Conservation (phyloP, 192 early-diverging fungal species). For the Paraglomus occultum region DNA sequence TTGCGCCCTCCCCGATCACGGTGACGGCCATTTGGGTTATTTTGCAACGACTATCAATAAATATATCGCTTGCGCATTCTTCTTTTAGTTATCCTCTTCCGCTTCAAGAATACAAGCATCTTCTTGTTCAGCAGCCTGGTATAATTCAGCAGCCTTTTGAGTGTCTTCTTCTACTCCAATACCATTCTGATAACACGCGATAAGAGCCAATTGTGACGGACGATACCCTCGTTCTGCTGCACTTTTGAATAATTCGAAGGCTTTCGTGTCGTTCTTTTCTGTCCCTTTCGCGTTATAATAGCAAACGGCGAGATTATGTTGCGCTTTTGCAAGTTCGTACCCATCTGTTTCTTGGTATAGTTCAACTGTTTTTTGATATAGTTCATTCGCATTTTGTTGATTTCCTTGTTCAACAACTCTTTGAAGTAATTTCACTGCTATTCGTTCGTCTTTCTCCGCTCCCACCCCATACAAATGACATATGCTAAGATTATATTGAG, state of each 20-base stretch:
- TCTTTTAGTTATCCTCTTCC: constrained; percentile 51
- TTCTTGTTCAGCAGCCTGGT: constrained; percentile 62
- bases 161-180: constrained; percentile 53
- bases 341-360: constrained; percentile 62
- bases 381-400: constrained; percentile 52
- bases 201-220: constrained; percentile 53
- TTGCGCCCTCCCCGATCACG: no score
- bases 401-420: constrained; percentile 54
- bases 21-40: no score
- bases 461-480: constrained; percentile 60
- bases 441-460: constrained; percentile 44
- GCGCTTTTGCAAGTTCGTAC: constrained; percentile 57
- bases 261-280: constrained; percentile 59
- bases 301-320: constrained; percentile 74
- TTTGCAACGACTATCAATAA: no score
- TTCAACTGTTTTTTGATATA: constrained; percentile 51
- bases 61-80: no score
- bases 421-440: constrained; percentile 58
- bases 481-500: constrained; percentile 56
- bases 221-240: constrained; percentile 56
- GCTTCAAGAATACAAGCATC: constrained; percentile 76
- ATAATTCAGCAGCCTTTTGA: constrained; percentile 60
- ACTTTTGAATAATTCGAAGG: constrained; percentile 59
- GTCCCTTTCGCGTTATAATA: constrained; percentile 74
- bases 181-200: constrained; percentile 58